Percentiles rank a stretch among this genome's conserved stretches.
Evolutionary conservation across 2,329 filamentous ascomycete species (phyloP).

Genomic region (Chalaropsis thielavioides): DNA sequence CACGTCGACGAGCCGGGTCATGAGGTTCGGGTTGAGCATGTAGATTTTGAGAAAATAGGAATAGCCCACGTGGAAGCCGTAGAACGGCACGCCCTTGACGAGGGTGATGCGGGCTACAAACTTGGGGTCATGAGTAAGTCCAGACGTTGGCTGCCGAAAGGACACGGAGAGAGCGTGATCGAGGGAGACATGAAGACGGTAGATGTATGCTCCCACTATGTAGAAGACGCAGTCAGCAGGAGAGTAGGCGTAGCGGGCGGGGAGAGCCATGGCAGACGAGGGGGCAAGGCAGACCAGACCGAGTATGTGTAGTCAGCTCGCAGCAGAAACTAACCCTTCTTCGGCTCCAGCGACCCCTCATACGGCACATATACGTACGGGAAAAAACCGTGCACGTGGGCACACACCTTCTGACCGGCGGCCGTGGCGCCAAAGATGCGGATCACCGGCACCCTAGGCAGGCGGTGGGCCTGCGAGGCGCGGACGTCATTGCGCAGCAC

Average conservation of each 20-base stretch:
- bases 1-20: conserved; percentile 76
- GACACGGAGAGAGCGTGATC: conserved; percentile 79
- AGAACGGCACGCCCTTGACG: conserved; percentile 89
- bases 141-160: conserved; percentile 26
- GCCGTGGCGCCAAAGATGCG: conserved; percentile 86
- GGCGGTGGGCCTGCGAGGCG: conserved; percentile 43
- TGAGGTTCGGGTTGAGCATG: conserved; percentile 71
- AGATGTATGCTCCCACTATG: conserved; percentile 60
- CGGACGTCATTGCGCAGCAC: conserved; percentile 52
- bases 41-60: conserved; percentile 89
- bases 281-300: background rate
- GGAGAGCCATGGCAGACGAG: background rate
- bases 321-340: conserved; percentile 43
- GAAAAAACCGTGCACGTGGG: conserved; percentile 88
- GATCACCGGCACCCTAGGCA: conserved; percentile 69
- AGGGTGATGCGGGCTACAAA: conserved; percentile 85
- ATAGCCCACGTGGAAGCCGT: conserved; percentile 89
- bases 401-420: conserved; percentile 89
- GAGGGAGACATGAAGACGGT: conserved; percentile 68
- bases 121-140: conserved; percentile 43
- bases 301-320: background rate
- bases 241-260: background rate
- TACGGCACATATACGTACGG: conserved; percentile 94
- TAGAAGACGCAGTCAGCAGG: background rate
- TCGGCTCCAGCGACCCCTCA: conserved; percentile 48